These are phyloP conservation scores for Fusarium sterilihyphosum DNA, from an alignment of 2,329 filamentous ascomycete genomes.

Conservation along the genomic window DNA sequence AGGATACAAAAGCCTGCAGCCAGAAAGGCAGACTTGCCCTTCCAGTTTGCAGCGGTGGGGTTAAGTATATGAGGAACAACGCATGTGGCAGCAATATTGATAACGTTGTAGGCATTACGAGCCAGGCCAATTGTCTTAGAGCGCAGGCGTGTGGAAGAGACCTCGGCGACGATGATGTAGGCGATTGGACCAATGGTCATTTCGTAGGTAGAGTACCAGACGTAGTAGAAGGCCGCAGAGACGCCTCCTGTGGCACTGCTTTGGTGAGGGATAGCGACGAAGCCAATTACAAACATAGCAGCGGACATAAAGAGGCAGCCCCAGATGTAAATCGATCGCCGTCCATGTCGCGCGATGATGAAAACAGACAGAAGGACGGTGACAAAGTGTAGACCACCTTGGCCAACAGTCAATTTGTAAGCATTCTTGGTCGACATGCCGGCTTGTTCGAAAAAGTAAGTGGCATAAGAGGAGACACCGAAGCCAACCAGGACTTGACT, in stretches of 20 bases:
- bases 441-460: background rate
- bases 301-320: background rate
- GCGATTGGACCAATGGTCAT: background rate
- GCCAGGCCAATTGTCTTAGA: slow-evolving; percentile 12
- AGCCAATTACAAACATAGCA: background rate
- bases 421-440: background rate
- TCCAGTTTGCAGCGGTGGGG: background rate
- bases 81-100: slow-evolving; percentile 3
- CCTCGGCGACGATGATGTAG: slow-evolving; percentile 10
- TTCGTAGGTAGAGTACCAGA: background rate
- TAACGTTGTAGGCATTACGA: slow-evolving; percentile 12
- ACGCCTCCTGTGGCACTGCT: background rate
- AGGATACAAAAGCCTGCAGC: background rate
- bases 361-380: background rate
- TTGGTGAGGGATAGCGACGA: background rate
- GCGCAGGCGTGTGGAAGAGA: background rate
- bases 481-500: background rate
- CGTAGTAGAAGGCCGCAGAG: background rate
- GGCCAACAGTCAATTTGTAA: background rate
- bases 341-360: background rate
- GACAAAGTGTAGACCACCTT: background rate
- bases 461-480: background rate
- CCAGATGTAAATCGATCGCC: background rate
- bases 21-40: slow-evolving; percentile 11
- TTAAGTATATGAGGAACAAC: slow-evolving; percentile 16